These are phyloP conservation scores for Schizophyllum commune DNA, from an alignment of 1,284 basidiomycete genomes.

Conservation along the genomic window DNA sequence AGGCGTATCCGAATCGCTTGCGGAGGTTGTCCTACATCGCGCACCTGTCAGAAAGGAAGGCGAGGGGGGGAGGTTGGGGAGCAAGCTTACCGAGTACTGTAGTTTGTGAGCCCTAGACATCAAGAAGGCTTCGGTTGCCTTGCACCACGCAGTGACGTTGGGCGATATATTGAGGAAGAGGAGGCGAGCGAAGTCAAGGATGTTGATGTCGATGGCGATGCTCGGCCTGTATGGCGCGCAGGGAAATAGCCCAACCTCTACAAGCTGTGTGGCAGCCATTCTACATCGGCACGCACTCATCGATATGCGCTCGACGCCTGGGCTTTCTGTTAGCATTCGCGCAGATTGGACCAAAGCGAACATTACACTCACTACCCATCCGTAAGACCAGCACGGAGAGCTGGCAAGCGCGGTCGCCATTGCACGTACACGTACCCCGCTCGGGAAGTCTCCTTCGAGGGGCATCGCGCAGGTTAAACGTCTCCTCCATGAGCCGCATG, in stretches of 20 bases:
- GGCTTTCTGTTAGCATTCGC: not conserved
- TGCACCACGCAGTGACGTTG: constrained; percentile 1
- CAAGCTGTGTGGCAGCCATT: not conserved
- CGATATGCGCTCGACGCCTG: not conserved
- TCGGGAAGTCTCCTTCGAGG: not conserved
- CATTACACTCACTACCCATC: not conserved
- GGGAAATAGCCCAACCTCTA: not conserved
- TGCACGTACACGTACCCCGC: not conserved
- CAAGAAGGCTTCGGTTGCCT: not conserved
- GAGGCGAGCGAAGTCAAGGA: not conserved
- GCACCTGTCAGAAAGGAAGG: not conserved
- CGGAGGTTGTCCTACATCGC: not conserved
- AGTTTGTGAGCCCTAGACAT: not conserved
- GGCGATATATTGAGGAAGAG: not conserved
- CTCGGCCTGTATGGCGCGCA: not conserved
- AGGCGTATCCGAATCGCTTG: not conserved
- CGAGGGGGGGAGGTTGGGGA: not conserved
- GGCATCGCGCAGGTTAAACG: not conserved
- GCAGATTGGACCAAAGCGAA: not conserved
- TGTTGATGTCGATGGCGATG: not conserved
- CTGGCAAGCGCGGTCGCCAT: not conserved
- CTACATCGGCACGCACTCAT: not conserved
- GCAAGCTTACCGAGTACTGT: not conserved
- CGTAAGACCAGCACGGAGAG: not conserved
- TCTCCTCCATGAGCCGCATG: not conserved